Evolutionary conservation across 805 yeast genomes (phyloP).

Genomic region (Metschnikowia anglica): DNA sequence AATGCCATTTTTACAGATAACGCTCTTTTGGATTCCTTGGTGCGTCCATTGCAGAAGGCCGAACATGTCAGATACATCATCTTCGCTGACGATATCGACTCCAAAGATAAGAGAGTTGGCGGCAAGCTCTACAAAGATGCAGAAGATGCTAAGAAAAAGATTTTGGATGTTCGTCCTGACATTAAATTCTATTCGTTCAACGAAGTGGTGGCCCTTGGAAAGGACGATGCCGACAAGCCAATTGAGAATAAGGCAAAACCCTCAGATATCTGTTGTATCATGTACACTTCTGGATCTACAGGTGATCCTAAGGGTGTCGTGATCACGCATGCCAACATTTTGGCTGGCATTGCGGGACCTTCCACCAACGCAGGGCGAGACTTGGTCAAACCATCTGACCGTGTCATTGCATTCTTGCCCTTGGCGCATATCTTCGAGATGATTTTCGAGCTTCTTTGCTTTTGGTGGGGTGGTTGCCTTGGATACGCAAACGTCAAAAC

Average conservation of each 20-base stretch:
- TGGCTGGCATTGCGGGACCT: constrained; percentile 88
- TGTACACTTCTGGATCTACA: constrained; percentile 87
- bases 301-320: constrained; percentile 87
- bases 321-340: constrained; percentile 60
- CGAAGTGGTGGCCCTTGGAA: constrained; percentile 68
- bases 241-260: constrained; percentile 50
- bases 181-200: constrained; percentile 62
- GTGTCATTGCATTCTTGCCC: constrained; percentile 85
- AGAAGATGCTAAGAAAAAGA: constrained; percentile 53
- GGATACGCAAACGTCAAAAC: constrained; percentile 96
- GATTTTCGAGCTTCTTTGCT: constrained; percentile 73
- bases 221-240: constrained; percentile 35
- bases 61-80: constrained; percentile 64
- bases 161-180: constrained; percentile 72
- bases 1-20: constrained; percentile 83
- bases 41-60: constrained; percentile 70
- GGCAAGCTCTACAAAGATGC: constrained; percentile 63
- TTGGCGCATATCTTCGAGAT: constrained; percentile 95
- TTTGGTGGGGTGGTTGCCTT: constrained; percentile 86
- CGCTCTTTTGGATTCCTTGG: constrained; percentile 60
- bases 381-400: constrained; percentile 55
- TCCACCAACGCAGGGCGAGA: constrained; percentile 56
- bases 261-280: constrained; percentile 66
- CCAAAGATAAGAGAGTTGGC: constrained; percentile 58
- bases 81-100: constrained; percentile 61